Base-by-base conservation (phyloP, 345 rosid genomes). In the Litchi chinensis region DNA sequence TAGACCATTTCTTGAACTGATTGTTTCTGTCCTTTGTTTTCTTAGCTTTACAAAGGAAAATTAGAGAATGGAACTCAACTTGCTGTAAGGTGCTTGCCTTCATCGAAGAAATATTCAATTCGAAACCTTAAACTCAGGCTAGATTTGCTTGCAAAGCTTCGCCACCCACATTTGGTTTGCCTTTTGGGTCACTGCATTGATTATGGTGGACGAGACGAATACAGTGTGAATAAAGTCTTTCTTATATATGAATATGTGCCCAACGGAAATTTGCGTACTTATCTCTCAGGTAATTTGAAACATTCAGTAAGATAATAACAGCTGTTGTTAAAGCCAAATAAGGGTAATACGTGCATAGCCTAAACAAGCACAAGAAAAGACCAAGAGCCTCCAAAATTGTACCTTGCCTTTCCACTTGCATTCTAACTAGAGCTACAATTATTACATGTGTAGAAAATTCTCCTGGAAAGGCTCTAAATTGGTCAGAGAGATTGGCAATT, bases 401-500 rank as follows among this genome's bases (percentile, higher is more conserved):
- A 2, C 5, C 12, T n/a, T 0, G 56, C 46, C 65, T 66, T 63
- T 24, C 7, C 57, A 74, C 39, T 73, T 74, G 12, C n/a, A 22
- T 77, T 74, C 83, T 74, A 70, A 85, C 64, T 48, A 7, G 41
- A 43, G 40, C 70, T 52, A 37, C 71, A 26, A 10, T 57, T 57
- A 59, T 70, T 13, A 12, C 71, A 71, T 82, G 76, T 85, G 80
- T 41, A 88, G 90, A 80, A 52, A 72, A 75, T 73, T 77, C 65
- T 60, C 83, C 76, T 0, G 90, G 83, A 70, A 84, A 80, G 76
- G 79, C 69, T 46, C 83, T 90, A 64, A 88, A 80, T 76, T 93
- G 97, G 97, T 79, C 97, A 52, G 91, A 89, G 89, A 91, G 97
- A 76, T 76, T 90, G 75, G 84, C 85, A 73, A 86, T 87, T 65